Base-by-base conservation (phyloP, 768 basidiomycete species). In the Leccinum subtestaceum region DNA sequence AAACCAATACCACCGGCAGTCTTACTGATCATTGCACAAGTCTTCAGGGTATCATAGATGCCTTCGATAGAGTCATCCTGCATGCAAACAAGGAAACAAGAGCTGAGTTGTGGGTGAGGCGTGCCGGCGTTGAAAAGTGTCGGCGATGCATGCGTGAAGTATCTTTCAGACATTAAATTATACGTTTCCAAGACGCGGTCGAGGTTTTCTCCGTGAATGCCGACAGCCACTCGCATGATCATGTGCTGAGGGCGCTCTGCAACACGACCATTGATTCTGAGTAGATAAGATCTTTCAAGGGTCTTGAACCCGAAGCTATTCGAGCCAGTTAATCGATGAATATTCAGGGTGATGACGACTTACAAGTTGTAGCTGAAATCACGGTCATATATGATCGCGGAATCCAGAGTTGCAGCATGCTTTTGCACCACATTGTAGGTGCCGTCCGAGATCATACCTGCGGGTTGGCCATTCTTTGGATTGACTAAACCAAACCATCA, bases 141-240 rank as follows among this genome's bases (percentile, higher is more conserved):
- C 8, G 97, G 97, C 0, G 94, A 96, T 1, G 95, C 96, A 70
- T 98, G 97, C 0, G 95, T 99, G 76, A 98, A 99, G 80, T 93
- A 97, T 19, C 95, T 89, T 76, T 98, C 93, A 15, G 93, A 96
- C 95, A 98, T 98, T 63, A 97, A 82, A 66, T 94, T 90, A 73
- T 94, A 93, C 0, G 96, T 97, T 78, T 97, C 87, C 61, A 98
- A 78, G 50, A 87, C 93, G 34, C 87, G 88, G 21, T 96, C 93
- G 56, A 98, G 83, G 72, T 98, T 91, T 9, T 76, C 70, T 5
- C 95, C 95, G 72, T 98, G 96, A 57, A 99, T 95, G 43, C 96
- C 96, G 49, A 98, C 94, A 49, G 97, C 93, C 57, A 99, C 97
- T 74, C 97, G 95, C 97, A 99, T 98, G 73, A 98, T 89, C 86